phyloP scores from a whole-genome alignment of 169 alveolate species.

The Cystoisospora suis region DNA sequence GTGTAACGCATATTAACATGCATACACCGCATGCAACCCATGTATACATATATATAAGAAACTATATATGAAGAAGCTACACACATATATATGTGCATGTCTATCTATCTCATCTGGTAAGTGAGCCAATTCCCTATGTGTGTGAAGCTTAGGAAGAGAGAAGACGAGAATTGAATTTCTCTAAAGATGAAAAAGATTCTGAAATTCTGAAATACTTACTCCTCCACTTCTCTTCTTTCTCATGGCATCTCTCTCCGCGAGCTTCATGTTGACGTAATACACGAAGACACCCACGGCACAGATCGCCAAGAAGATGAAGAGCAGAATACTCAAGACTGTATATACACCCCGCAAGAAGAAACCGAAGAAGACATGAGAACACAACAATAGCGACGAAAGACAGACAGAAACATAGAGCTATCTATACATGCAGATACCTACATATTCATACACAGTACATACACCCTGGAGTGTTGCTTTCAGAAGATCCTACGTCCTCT shows the following conservation, averaged over 20 bases:
- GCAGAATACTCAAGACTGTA: background rate
- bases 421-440: background rate
- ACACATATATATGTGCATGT: background rate
- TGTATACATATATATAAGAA: background rate
- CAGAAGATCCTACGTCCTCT: too few species aligned
- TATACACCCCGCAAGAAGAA: background rate
- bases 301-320: background rate
- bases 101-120: background rate
- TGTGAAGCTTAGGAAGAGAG: background rate
- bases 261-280: slow-evolving; percentile 10
- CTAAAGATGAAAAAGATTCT: background rate
- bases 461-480: too few species aligned
- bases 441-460: background rate
- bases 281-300: slow-evolving; percentile 20
- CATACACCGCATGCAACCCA: background rate
- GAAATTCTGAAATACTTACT: background rate
- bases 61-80: background rate
- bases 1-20: background rate
- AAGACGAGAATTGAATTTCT: background rate
- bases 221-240: background rate
- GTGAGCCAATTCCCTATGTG: background rate
- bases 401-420: background rate
- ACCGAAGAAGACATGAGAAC: background rate
- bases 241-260: slow-evolving; percentile 20
- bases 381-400: too few species aligned